A percentile compares a stretch with the other conserved stretches of the same genome.
These are phyloP conservation scores for Podospora conica DNA, from an alignment of 495 filamentous ascomycete genomes.

Conservation along the genomic window DNA sequence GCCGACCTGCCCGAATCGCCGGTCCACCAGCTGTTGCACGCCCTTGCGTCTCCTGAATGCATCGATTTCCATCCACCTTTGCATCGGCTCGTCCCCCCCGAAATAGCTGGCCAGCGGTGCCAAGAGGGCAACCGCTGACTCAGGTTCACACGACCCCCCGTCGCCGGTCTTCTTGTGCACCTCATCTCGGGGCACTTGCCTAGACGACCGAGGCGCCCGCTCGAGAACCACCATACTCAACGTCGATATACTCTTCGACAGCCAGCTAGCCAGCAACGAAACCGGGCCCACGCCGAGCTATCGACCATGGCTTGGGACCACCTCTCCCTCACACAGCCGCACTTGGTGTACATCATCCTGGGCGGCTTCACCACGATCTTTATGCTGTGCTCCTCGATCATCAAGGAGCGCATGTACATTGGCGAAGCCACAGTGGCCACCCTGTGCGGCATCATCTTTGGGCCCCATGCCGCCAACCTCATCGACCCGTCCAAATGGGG, in stretches of 20 bases:
- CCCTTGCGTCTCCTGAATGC: conserved; percentile 16
- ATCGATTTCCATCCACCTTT: conserved; percentile 6
- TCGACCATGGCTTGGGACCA: conserved; percentile 85
- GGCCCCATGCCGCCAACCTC: conserved; percentile 86
- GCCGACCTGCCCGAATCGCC: neutral
- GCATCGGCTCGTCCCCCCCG: conserved; percentile 6
- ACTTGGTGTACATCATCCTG: conserved; percentile 97
- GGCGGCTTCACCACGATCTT: conserved; percentile 97
- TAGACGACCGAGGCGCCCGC: neutral
- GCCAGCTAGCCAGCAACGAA: neutral
- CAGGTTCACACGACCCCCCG: conserved; percentile 1
- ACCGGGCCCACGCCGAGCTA: neutral
- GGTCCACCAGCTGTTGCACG: neutral
- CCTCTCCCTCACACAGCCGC: conserved; percentile 84
- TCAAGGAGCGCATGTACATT: conserved; percentile 98
- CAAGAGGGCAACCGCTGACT: conserved; percentile 12
- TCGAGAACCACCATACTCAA: neutral
- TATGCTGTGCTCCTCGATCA: conserved; percentile 95
- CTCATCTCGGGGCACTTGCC: neutral
- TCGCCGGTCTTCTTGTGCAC: neutral
- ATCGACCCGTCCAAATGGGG: conserved; percentile 86
- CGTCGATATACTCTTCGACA: neutral
- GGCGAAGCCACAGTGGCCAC: conserved; percentile 98
- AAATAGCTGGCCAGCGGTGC: conserved; percentile 4
- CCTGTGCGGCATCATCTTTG: conserved; percentile 94